Conservation (phyloP, 2,329 filamentous ascomycete genomes). For the Camillea tinctor region DNA sequence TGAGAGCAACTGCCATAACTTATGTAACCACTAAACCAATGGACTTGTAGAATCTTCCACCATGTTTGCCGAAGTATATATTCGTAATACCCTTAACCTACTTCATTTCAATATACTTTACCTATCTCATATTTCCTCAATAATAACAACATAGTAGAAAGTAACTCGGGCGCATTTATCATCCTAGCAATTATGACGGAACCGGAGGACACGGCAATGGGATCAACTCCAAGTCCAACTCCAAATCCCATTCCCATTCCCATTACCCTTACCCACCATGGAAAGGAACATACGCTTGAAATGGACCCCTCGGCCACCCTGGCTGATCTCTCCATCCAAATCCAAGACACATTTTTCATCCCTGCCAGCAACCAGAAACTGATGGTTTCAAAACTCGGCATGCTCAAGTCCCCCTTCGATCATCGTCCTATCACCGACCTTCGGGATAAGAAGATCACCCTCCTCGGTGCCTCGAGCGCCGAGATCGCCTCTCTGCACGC, state of each 20-base stretch:
- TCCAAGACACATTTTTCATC: conserved; percentile 56
- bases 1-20: too few species aligned
- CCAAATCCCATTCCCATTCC: conserved; percentile 32
- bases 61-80: neutral
- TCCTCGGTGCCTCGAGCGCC: conserved; percentile 62
- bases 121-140: neutral
- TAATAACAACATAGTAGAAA: neutral
- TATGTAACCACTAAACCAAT: conserved; percentile 1
- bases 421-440: conserved; percentile 49
- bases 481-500: conserved; percentile 56
- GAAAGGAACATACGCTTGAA: conserved; percentile 42
- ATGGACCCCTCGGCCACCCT: conserved; percentile 48
- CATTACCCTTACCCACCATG: conserved; percentile 48
- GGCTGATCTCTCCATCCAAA: conserved; percentile 58
- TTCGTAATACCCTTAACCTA: neutral
- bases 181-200: conserved; percentile 17
- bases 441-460: conserved; percentile 57
- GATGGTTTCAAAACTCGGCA: conserved; percentile 62
- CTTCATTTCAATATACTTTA: neutral
- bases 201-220: conserved; percentile 6
- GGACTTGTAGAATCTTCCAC: conserved; percentile 3
- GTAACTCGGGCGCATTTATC: neutral
- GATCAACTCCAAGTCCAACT: conserved; percentile 38
- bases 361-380: conserved; percentile 66
- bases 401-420: conserved; percentile 64